A percentile compares a stretch with the other conserved stretches of the same genome.
phyloP scores from a whole-genome alignment of 1,284 basidiomycete genomes.

The Boletus coffeatus region DNA sequence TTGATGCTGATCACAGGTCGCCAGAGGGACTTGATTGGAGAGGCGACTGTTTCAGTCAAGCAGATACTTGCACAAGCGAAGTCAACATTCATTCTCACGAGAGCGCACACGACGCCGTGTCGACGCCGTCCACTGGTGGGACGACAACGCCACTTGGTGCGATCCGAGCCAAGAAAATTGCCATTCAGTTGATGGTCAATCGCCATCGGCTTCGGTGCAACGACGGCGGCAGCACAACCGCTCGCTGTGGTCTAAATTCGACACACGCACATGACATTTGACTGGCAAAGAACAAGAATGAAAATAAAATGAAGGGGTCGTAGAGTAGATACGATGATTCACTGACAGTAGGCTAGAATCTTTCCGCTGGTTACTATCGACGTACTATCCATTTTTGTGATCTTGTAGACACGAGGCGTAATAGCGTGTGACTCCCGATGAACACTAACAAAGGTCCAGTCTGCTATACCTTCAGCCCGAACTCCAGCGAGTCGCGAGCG shows the following conservation, averaged over 20 bases:
- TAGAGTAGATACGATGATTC: conserved; percentile 3
- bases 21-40: too few relatives aligned
- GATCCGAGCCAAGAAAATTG: conserved; percentile 25
- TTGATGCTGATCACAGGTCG: too few relatives aligned
- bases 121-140: conserved; percentile 14
- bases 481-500: too few relatives aligned
- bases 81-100: conserved; percentile 23
- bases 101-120: conserved; percentile 27
- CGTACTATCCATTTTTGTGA: too few relatives aligned
- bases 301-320: not conserved
- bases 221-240: not conserved
- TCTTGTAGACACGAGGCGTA: too few relatives aligned
- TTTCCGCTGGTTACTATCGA: too few relatives aligned
- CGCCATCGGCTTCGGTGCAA: conserved; percentile 1
- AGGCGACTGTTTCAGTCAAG: too few relatives aligned
- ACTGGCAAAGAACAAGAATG: not conserved
- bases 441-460: too few relatives aligned
- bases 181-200: conserved; percentile 15
- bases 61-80: too few relatives aligned
- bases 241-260: not conserved
- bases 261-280: conserved; percentile 5
- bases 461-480: too few relatives aligned
- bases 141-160: conserved; percentile 19
- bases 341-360: not conserved
- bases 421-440: too few relatives aligned